Evolutionary conservation across 345 rosid genomes (phyloP).

Genomic region (Bruguiera gymnorhiza): DNA sequence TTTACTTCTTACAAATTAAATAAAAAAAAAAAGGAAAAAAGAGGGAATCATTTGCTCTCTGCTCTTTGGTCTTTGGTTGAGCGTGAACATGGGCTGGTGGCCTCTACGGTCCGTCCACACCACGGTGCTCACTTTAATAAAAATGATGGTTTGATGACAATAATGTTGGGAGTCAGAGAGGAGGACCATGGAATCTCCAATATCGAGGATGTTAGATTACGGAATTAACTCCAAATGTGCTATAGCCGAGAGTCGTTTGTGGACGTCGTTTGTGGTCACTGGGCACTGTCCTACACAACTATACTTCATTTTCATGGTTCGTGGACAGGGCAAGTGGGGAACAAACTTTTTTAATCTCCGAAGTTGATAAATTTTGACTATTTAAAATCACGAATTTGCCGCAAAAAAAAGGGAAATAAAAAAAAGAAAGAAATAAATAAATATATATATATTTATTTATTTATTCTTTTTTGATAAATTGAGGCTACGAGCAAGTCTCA

Average conservation of each 20-base stretch:
- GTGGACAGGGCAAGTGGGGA: constrained; percentile 48
- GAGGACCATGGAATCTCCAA: constrained; percentile 19
- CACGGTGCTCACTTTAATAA: constrained; percentile 16
- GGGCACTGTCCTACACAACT: background rate
- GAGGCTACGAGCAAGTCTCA: too few species aligned
- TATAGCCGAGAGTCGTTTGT: fast-evolving
- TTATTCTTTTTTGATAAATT: too few species aligned
- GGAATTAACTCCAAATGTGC: background rate
- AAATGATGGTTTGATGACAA: constrained; percentile 12
- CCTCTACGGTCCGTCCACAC: constrained; percentile 8
- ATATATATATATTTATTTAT: too few species aligned
- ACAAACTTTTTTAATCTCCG: constrained; percentile 40
- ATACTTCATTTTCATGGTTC: constrained; percentile 25
- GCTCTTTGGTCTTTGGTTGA: background rate
- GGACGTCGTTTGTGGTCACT: constrained; percentile 12
- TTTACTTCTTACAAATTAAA: too few species aligned
- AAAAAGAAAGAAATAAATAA: too few species aligned
- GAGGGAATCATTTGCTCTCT: background rate
- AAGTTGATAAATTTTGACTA: constrained; percentile 54
- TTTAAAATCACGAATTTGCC: constrained; percentile 19
- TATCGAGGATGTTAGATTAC: constrained; percentile 1
- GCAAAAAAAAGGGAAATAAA: background rate
- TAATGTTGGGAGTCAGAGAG: background rate
- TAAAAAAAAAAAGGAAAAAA: background rate
- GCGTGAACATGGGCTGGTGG: constrained; percentile 23